Percentiles rank a stretch among this genome's conserved stretches.
phyloP scores from a whole-genome alignment of 2,329 filamentous ascomycete genomes.

The Capronia epimyces region DNA sequence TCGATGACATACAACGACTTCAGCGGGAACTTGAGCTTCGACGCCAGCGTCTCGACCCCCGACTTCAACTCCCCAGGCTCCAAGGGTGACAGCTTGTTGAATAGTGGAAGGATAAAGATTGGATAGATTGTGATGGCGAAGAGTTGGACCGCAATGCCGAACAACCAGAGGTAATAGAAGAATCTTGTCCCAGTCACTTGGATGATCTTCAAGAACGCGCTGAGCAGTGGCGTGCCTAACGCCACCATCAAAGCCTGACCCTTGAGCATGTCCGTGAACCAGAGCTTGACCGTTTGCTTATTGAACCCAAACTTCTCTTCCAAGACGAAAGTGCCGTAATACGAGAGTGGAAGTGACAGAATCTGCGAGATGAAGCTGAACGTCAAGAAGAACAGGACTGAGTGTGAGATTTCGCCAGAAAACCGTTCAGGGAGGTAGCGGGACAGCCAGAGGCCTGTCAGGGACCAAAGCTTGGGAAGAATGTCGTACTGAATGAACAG shows the following conservation, averaged over 20 bases:
- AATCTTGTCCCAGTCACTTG: conserved; percentile 89
- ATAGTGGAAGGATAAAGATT: conserved; percentile 85
- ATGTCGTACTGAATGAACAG: conserved; percentile 86
- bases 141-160: conserved; percentile 80
- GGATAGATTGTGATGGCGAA: conserved; percentile 96
- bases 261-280: conserved; percentile 87
- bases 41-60: conserved; percentile 76
- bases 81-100: conserved; percentile 96
- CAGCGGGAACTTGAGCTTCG: conserved; percentile 82
- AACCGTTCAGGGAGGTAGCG: conserved; percentile 71
- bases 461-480: conserved; percentile 82
- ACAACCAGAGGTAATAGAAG: conserved; percentile 97
- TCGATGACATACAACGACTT: conserved; percentile 92
- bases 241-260: conserved; percentile 73
- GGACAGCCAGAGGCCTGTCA: conserved; percentile 69
- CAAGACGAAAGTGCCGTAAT: conserved; percentile 93
- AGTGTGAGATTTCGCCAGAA: conserved; percentile 87
- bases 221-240: conserved; percentile 80
- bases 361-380: conserved; percentile 78
- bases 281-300: conserved; percentile 87
- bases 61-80: conserved; percentile 82
- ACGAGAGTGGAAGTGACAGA: conserved; percentile 70
- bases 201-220: conserved; percentile 88
- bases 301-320: conserved; percentile 99
- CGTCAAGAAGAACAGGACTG: conserved; percentile 81